Base-by-base conservation (phyloP, 768 basidiomycete species). In the Russula virescens region DNA sequence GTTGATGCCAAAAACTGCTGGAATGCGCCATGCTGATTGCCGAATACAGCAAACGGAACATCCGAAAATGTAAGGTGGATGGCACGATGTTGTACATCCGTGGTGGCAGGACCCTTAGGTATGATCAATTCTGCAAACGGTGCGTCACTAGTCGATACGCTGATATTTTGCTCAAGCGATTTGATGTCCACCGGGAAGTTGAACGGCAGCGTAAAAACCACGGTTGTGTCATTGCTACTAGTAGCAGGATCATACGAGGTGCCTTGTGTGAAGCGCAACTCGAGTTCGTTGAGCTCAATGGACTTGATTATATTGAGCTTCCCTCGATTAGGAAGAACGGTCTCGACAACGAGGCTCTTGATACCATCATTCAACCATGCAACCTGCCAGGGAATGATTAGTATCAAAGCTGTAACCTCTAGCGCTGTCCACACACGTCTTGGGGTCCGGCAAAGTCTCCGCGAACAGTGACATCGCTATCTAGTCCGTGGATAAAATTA, bases 311-410 rank as follows among this genome's bases (percentile, higher is more conserved):
- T 75, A 23, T 82, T 71, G 60, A 84, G 77, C 16, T 77, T 73
- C 18, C 88, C 88, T 53, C 76, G 80, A 67, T 86, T 85, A 4
- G 86, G 88, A 38, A 90, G 76, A 26, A 81, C 75, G 0, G 87
- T 82, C 6, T 76, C 76, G 2, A 90, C 77, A 55, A 78, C 74
- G 18, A 90, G 80, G 31, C 77, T 76, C 72, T 85, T 81, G 70
- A 90, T 88, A 26, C 81, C 88, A 53, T 84, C 80, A 67, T 88
- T 87, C 25, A 90, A 74, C 88, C 88, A 90, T 5, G 82, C 80
- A 14, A 85, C 85, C 85, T 87, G 38, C 10, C 38, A 11, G 13
- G 5, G 38, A 34, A 23, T 63, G 47, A 53, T 43, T 58, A 55
- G 58, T 49, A 59, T n/a, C 46, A 35, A 11, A 5, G 43, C 8